Base-by-base conservation (phyloP, 2,329 filamentous ascomycete species). In the Tolypocladium inflatum region DNA sequence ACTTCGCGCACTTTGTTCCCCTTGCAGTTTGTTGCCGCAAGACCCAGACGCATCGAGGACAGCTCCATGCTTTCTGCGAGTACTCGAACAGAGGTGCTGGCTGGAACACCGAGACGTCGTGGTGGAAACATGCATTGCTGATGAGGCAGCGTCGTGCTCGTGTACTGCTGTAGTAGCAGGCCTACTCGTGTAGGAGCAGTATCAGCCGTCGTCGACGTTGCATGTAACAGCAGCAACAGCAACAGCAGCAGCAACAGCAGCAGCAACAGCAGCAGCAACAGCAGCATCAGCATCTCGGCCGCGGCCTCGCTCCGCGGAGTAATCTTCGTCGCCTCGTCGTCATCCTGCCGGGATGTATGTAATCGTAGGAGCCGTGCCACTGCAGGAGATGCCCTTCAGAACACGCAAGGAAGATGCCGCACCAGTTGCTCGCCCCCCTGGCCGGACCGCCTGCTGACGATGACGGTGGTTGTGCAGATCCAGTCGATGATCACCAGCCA, bases 391-490 rank as follows among this genome's bases (percentile, higher is more conserved):
- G 37, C 37, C 52, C n/a, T 26, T 26, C 53, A 55, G 38, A 55
- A 41, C 38, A 33, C 17, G 23, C 38, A 10, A 26, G 21, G 53
- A 55, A 39, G 53, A 55, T 55, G 23, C 53, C 52, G 35, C 53
- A 26, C 41, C 37, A 3, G 7, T 30, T 54, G 21, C n/a, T 21
- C n/a, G 15, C 21, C 7, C 37, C 38, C 38, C 37, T 42, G 53
- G 53, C 42, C 42, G 53, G 53, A 42, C 53, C 53, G 53, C 53
- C 38, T 33, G 38, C 38, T 23, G 38, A 42, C 30, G 53, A 55
- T 41, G 53, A 55, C 53, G 53, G 53, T 38, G 33, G 37, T n/a
- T 55, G 53, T n/a, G 53, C 37, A 55, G 38, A 42, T 55, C 53
- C 53, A 42, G 37, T 23, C 37, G 53, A 42, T n/a, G 30, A 51